Conservation (phyloP, 768 basidiomycete species). For the Leccinum uliginosum region DNA sequence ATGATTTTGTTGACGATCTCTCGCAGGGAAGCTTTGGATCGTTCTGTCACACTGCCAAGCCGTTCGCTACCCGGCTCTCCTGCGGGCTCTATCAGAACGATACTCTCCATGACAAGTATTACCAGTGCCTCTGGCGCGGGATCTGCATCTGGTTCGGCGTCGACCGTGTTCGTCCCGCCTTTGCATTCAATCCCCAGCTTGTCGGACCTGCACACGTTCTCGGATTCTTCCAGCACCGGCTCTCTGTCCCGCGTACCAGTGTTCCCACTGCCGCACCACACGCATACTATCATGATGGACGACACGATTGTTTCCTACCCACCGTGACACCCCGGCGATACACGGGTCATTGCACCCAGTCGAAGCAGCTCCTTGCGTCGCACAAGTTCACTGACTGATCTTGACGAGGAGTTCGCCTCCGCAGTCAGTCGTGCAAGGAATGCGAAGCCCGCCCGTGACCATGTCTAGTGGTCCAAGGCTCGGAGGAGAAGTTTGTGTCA, state of each 20-base stretch:
- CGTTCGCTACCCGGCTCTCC: conserved; percentile 29
- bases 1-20: not conserved
- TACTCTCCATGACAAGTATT: too few relatives aligned
- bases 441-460: conserved; percentile 52
- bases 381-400: conserved; percentile 73
- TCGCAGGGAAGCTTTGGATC: conserved; percentile 73
- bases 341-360: conserved; percentile 67
- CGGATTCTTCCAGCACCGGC: too few relatives aligned
- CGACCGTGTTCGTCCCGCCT: too few relatives aligned
- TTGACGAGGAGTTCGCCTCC: conserved; percentile 56
- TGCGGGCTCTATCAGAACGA: too few relatives aligned
- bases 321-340: conserved; percentile 71
- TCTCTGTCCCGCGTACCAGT: too few relatives aligned
- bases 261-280: too few relatives aligned
- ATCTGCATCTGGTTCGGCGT: too few relatives aligned
- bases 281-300: too few relatives aligned
- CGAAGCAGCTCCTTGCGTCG: conserved; percentile 54
- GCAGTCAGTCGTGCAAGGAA: conserved; percentile 40
- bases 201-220: too few relatives aligned
- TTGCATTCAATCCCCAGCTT: too few relatives aligned
- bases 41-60: conserved; percentile 48
- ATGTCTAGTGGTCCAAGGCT: conserved; percentile 60
- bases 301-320: conserved; percentile 69
- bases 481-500: too few relatives aligned
- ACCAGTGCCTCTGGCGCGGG: too few relatives aligned